These are phyloP conservation scores for Candida smagusa DNA, from an alignment of 1,139 yeast species.

Conservation along the genomic window DNA sequence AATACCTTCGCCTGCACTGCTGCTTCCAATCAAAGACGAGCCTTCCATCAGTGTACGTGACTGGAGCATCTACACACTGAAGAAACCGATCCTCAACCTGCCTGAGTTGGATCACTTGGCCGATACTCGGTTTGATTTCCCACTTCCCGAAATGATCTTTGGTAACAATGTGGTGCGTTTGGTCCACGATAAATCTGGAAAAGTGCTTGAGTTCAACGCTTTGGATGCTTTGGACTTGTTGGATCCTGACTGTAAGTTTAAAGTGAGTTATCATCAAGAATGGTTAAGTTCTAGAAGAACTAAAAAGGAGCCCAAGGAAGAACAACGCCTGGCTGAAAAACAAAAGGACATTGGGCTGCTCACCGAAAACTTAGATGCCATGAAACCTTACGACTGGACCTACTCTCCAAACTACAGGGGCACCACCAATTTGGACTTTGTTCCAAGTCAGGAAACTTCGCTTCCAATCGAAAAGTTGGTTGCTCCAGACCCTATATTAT, in stretches of 20 bases:
- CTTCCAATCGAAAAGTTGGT: constrained; percentile 72
- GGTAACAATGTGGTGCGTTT: constrained; percentile 77
- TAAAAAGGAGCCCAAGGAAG: constrained; percentile 24
- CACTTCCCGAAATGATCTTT: constrained; percentile 96
- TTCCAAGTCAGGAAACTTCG: constrained; percentile 18
- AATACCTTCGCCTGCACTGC: constrained; percentile 68
- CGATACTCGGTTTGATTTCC: constrained; percentile 60
- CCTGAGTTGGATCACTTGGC: constrained; percentile 71
- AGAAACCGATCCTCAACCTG: constrained; percentile 75
- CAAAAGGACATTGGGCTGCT: constrained; percentile 37
- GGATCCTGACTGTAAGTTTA: constrained; percentile 35
- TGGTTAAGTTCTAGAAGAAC: constrained; percentile 71
- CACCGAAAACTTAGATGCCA: constrained; percentile 32
- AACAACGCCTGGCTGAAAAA: constrained; percentile 26
- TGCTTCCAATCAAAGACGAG: constrained; percentile 56
- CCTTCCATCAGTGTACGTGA: constrained; percentile 66
- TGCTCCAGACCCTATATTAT: constrained; percentile 79
- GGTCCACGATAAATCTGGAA: constrained; percentile 36
- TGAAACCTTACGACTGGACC: constrained; percentile 94
- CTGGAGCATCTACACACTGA: constrained; percentile 74
- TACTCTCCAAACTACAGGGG: constrained; percentile 82
- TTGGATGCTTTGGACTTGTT: constrained; percentile 76
- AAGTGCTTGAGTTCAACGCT: constrained; percentile 65
- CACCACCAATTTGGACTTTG: constrained; percentile 29
- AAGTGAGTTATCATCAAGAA: constrained; percentile 83